A percentile compares a stretch with the other conserved stretches of the same genome.
Evolutionary conservation across 169 alveolate genomes (phyloP).

Genomic region (Plasmodium coatneyi): DNA sequence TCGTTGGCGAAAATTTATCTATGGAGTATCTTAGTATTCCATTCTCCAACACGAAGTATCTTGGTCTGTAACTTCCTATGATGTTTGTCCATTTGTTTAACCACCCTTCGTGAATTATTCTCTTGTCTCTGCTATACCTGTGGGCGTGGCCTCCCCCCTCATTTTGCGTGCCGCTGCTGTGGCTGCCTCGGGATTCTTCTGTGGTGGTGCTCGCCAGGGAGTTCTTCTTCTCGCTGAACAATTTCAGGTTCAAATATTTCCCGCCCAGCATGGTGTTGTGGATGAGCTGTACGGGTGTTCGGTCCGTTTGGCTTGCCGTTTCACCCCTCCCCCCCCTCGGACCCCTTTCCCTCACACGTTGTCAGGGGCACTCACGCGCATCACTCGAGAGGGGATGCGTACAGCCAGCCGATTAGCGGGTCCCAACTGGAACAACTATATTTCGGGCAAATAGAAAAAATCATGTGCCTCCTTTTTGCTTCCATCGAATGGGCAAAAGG

Average conservation of each 20-base stretch:
- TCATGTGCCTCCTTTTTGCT: neutral
- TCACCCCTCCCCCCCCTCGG: neutral
- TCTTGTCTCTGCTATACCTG: constrained; percentile 64
- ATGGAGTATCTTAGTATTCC: constrained; percentile 84
- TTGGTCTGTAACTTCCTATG: constrained; percentile 89
- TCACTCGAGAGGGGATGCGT: neutral
- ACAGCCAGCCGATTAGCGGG: neutral
- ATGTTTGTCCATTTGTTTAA: constrained; percentile 89
- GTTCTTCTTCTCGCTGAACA: constrained; percentile 49
- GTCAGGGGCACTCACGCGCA: neutral
- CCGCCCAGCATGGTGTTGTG: constrained; percentile 43
- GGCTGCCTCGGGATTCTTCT: constrained; percentile 1
- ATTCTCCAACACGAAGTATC: constrained; percentile 88
- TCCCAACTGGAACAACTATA: neutral
- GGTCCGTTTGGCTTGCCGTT: neutral
- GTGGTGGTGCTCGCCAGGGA: neutral
- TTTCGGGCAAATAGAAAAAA: neutral
- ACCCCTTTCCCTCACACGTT: neutral
- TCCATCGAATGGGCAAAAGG: neutral
- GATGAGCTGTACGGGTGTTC: neutral
- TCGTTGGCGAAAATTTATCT: constrained; percentile 83
- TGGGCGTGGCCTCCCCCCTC: neutral
- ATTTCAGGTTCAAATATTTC: constrained; percentile 40
- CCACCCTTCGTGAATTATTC: constrained; percentile 89
- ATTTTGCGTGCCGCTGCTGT: neutral